phyloP scores from a whole-genome alignment of 441 rosid genomes.

The Croton setiger region DNA sequence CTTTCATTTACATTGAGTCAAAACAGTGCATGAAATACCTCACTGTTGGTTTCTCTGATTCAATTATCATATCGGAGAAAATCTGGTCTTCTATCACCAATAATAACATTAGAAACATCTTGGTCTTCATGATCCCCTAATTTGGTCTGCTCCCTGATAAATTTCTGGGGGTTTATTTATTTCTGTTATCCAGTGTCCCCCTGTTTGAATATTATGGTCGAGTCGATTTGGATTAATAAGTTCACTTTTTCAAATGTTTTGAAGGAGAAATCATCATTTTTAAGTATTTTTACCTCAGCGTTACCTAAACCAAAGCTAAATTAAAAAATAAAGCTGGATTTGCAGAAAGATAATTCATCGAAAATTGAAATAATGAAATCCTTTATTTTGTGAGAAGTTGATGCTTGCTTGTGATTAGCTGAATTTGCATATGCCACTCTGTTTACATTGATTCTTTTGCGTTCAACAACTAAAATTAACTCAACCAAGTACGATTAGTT shows the following conservation, averaged over 20 bases:
- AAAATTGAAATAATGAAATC: too few relatives aligned
- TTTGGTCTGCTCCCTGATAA: background rate
- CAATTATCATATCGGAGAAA: background rate
- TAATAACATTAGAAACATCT: background rate
- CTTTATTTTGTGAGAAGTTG: too few relatives aligned
- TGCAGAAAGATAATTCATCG: too few relatives aligned
- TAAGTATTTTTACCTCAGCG: too few relatives aligned
- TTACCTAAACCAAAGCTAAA: too few relatives aligned
- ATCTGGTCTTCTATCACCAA: background rate
- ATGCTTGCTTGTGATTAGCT: too few relatives aligned
- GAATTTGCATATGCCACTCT: too few relatives aligned
- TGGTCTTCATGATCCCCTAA: background rate
- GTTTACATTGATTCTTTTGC: too few relatives aligned
- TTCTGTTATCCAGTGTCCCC: background rate
- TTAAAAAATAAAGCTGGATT: too few relatives aligned
- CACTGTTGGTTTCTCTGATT: background rate
- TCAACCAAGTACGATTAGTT: too few relatives aligned
- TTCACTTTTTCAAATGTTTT: background rate
- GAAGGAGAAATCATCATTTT: background rate
- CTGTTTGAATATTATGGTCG: background rate
- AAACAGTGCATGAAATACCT: background rate
- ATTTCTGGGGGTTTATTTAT: background rate
- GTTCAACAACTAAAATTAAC: too few relatives aligned
- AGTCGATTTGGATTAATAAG: too few relatives aligned
- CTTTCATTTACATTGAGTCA: background rate